Percentiles rank a stretch among this genome's conserved stretches.
Conservation (phyloP, 768 basidiomycete genomes). For the Phaeotremella skinneri region DNA sequence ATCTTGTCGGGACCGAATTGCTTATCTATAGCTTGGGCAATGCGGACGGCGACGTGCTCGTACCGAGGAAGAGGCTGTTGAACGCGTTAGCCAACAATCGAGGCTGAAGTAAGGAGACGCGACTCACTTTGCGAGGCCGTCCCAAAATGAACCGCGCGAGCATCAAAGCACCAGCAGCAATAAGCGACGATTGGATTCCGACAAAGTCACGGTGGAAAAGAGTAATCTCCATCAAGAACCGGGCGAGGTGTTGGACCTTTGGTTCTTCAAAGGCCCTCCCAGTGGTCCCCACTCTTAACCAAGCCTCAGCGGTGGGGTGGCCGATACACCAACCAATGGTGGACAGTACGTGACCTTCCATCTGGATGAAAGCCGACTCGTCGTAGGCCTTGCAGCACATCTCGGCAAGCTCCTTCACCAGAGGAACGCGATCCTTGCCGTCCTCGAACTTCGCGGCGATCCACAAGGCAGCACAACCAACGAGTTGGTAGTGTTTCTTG, state of each 20-base stretch:
- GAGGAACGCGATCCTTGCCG: constrained; percentile 95
- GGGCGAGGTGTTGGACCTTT: constrained; percentile 89
- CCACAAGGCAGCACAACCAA: constrained; percentile 97
- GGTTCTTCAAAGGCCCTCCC: constrained; percentile 68
- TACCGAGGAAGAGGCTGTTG: constrained; percentile 17
- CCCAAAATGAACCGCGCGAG: constrained; percentile 85
- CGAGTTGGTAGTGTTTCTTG: constrained; percentile 98
- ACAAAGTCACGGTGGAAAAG: constrained; percentile 96
- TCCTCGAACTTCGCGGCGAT: constrained; percentile 99
- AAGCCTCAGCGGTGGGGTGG: constrained; percentile 96
- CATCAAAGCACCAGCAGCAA: constrained; percentile 84
- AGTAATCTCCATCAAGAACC: constrained; percentile 99
- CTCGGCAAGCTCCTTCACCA: constrained; percentile 86
- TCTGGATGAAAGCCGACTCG: constrained; percentile 95
- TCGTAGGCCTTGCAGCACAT: constrained; percentile 97
- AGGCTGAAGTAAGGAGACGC: background rate
- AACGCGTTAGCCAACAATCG: background rate
- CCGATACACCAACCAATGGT: constrained; percentile 97
- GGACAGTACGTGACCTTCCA: constrained; percentile 95
- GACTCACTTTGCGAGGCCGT: constrained; percentile 66
- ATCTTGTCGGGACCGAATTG: constrained; percentile 76
- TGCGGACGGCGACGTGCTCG: constrained; percentile 57
- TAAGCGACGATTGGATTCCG: constrained; percentile 75
- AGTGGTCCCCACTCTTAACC: constrained; percentile 67
- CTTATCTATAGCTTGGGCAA: constrained; percentile 80